Conservation (phyloP, 2,329 filamentous ascomycete species). For the Trichophyton schoenleinii region DNA sequence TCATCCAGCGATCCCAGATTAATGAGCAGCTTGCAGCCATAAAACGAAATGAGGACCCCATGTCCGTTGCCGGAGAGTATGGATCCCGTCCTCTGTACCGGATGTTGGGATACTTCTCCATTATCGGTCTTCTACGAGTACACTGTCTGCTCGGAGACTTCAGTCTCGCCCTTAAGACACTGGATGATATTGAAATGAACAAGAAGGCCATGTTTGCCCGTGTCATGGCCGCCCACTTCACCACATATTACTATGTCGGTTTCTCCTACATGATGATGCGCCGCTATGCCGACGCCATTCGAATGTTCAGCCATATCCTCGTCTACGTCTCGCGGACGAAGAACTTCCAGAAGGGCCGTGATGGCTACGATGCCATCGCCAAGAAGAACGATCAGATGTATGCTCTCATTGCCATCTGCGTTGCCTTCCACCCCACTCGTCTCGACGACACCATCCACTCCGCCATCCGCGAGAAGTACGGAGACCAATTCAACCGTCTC, state of each 20-base stretch:
- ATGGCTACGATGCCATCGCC: conserved; percentile 87
- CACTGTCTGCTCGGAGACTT: conserved; percentile 97
- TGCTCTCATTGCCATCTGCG: conserved; percentile 94
- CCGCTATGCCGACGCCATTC: conserved; percentile 96
- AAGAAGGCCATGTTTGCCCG: conserved; percentile 99
- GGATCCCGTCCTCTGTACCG: conserved; percentile 87
- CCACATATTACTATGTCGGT: conserved; percentile 98
- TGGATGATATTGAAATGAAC: conserved; percentile 98
- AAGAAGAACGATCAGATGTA: conserved; percentile 99
- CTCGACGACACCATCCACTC: conserved; percentile 99
- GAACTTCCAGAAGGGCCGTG: conserved; percentile 97
- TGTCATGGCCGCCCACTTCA: conserved; percentile 99
- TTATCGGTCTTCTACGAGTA: conserved; percentile 90
- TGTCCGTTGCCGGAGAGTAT: conserved; percentile 84
- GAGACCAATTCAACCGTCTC: conserved; percentile 91
- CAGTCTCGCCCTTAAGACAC: conserved; percentile 92
- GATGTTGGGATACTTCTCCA: conserved; percentile 98
- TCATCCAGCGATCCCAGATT: conserved; percentile 97
- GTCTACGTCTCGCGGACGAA: conserved; percentile 98
- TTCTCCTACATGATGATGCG: conserved; percentile 99
- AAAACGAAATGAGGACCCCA: conserved; percentile 84
- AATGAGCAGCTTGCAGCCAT: conserved; percentile 91
- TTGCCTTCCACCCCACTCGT: conserved; percentile 91
- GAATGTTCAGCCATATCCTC: conserved; percentile 99
- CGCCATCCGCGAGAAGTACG: conserved; percentile 95